Base-by-base conservation (phyloP, 2,329 filamentous ascomycete species). In the Arthrobotrys sinensis region DNA sequence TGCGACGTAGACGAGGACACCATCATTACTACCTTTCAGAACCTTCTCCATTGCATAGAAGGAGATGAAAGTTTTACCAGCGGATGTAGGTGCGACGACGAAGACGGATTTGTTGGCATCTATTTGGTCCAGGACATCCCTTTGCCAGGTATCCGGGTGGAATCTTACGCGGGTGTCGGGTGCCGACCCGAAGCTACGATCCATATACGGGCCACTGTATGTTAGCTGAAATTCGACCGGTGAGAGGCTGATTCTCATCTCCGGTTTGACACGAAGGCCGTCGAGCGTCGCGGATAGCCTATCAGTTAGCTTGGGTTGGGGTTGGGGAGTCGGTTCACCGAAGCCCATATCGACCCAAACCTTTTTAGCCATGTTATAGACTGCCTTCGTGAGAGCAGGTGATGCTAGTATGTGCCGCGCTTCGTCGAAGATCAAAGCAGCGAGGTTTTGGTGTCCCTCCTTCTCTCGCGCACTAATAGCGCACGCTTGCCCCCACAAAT, bases 31-130 rank as follows among this genome's bases (percentile, higher is more conserved):
- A 3, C 87, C 87, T 82, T 91, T 87, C 8, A 95, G 85, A 0
- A 94, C 67, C 82, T 92, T 90, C 81, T 92, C 91, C 91, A 94
- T 95, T 0, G 92, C 92, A 81, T 95, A 94, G 83, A 94, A 95
- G 0, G 89, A 91, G 75, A 94, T 94, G 83, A 94, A 95, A 0
- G 92, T 95, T 83, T 94, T 95, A 80, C 92, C 92, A 0, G 92
- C 90, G 24, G 90, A 92, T 0, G 92, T 95, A 0, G 92, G 92
- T 0, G 92, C 92, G 7, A 94, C 90, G 0, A 93, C 91, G 75
- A 94, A 90, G 0, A 93, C 85, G 80, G 91, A 93, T 80, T 90
- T 88, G 67, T 91, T 86, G 0, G 86, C 87, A 82, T 95, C 92
- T 43, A 94, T 90, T 45, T 89, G 88, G 79, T 95, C 91, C 0